These are phyloP conservation scores for Letharia lupina DNA, from an alignment of 495 filamentous ascomycete species.

Conservation along the genomic window DNA sequence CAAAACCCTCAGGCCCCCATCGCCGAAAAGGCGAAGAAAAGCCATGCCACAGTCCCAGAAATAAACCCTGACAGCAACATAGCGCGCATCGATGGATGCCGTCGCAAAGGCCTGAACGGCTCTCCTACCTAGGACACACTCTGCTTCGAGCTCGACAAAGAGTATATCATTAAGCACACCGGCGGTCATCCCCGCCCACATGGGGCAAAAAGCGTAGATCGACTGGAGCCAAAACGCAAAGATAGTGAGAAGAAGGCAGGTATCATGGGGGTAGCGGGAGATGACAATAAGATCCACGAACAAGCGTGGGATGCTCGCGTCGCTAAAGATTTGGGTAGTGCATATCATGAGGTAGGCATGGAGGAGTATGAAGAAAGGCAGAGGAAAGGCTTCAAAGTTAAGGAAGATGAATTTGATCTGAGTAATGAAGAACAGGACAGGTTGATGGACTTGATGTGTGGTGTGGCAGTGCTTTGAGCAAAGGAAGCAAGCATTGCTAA, in stretches of 20 bases:
- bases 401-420: slow-evolving; percentile 24
- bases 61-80: not conserved
- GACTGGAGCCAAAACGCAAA: not conserved
- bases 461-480: slow-evolving; percentile 10
- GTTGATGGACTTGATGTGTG: slow-evolving; percentile 2
- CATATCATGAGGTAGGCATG: slow-evolving; percentile 30
- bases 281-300: not conserved
- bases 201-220: slow-evolving; percentile 16
- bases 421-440: slow-evolving; percentile 10
- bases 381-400: slow-evolving; percentile 29
- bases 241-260: slow-evolving; percentile 11
- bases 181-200: slow-evolving; percentile 17
- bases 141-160: slow-evolving; percentile 31
- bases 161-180: slow-evolving; percentile 23
- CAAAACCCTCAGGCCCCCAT: slow-evolving; percentile 5
- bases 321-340: slow-evolving; percentile 30
- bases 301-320: slow-evolving; percentile 27
- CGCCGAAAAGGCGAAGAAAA: slow-evolving; percentile 12
- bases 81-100: not conserved
- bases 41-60: not conserved
- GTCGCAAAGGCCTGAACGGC: slow-evolving; percentile 19
- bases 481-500: slow-evolving; percentile 16
- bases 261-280: slow-evolving; percentile 13
- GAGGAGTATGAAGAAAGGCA: slow-evolving; percentile 29
- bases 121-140: slow-evolving; percentile 30